Base-by-base conservation (phyloP, 495 filamentous ascomycete species). In the Clavariopsis aquatica region DNA sequence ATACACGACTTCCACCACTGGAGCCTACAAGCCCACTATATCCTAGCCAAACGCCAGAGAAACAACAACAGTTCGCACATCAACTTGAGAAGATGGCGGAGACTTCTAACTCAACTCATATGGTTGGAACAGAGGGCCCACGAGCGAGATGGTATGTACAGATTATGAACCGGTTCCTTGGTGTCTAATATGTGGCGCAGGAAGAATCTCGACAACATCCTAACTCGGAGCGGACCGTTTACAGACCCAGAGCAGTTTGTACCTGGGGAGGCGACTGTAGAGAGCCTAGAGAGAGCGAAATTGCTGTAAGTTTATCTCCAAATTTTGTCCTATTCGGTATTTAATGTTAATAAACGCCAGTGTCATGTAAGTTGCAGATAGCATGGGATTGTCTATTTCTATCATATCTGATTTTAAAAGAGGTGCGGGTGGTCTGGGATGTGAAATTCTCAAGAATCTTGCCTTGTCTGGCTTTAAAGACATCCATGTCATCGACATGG, bases 401-500 rank as follows among this genome's bases (percentile, higher is more conserved):
- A 43, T 43, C 38, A 43, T 43, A 3, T 47, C 60, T 63, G 15
- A 63, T 36, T 13, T 6, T 23, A n/a, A 41, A 47, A 96, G 90
- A 60, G 95, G 95, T 45, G 95, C 95, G 65, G 95, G 95, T 61
- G 95, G 95, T 12, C 75, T 99, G 67, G 95, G 95, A 62, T 99
- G 95, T 70, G 95, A 99, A 75, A 93, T 99, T 52, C 76, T 99
- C 41, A 99, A 99, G 80, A 92, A 98, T 69, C 84, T 99, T 10
- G 94, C 95, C 28, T 82, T 97, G 2, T 96, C 93, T 2, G 92
- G 95, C 12, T 98, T 98, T 79, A 95, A 89, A 75, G 83, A 97
- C 73, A 96, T 99, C 62, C 92, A 98, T 79, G 93, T 99, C 41
- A 98, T 99, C 69, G 95, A 99, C 79, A 99, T 99, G 95, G 93